phyloP scores from a whole-genome alignment of 495 filamentous ascomycete genomes.

The Polyplosphaeria fusca region DNA sequence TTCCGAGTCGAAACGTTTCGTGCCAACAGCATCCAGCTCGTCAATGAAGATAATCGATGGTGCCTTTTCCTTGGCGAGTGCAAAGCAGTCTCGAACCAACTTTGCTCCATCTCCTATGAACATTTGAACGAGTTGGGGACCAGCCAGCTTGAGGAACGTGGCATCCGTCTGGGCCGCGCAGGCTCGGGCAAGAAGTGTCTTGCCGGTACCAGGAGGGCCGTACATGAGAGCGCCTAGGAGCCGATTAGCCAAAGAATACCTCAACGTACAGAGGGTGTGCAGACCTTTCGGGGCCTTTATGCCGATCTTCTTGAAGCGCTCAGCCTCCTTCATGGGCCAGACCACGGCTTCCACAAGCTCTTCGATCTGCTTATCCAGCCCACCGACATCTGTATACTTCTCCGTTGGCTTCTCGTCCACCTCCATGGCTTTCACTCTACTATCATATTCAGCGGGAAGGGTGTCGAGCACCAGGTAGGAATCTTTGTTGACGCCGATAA shows the following conservation, averaged over 20 bases:
- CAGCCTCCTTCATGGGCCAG: conserved; percentile 99
- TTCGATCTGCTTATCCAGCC: conserved; percentile 98
- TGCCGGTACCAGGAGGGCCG: conserved; percentile 92
- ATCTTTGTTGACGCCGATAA: conserved; percentile 99
- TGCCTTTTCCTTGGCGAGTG: conserved; percentile 95
- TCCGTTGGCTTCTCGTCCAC: conserved; percentile 99
- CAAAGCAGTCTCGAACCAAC: conserved; percentile 95
- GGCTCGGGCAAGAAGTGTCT: conserved; percentile 93
- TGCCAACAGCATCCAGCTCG: conserved; percentile 94
- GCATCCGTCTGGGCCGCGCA: conserved; percentile 98
- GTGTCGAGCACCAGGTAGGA: conserved; percentile 99
- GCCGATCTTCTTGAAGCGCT: conserved; percentile 97
- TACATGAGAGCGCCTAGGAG: conserved; percentile 69
- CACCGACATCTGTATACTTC: conserved; percentile 98
- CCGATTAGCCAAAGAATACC: conserved; percentile 1
- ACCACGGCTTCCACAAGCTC: conserved; percentile 99
- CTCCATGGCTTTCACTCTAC: conserved; percentile 99
- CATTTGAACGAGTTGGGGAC: conserved; percentile 99
- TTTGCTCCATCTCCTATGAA: conserved; percentile 99
- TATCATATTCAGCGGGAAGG: conserved; percentile 98
- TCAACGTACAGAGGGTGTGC: conserved; percentile 11
- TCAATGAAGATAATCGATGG: conserved; percentile 99
- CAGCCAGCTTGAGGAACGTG: conserved; percentile 98
- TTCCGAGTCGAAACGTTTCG: conserved; percentile 98
- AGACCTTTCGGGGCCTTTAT: conserved; percentile 99